phyloP scores from a whole-genome alignment of 1,139 yeast species.

The Magnusiomyces sp. region DNA sequence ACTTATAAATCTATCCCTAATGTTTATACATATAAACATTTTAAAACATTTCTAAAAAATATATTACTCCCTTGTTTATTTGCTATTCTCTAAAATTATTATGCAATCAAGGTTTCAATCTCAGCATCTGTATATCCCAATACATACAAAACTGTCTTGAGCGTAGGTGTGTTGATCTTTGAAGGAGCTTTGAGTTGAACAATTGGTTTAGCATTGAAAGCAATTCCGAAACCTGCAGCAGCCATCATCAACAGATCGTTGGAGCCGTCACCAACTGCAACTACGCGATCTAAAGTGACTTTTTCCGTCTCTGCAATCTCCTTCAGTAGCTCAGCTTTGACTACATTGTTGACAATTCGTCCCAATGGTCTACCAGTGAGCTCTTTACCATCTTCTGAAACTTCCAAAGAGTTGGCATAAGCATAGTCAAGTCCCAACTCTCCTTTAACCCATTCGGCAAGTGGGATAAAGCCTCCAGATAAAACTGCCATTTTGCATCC shows the following conservation, averaged over 20 bases:
- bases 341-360: conserved; percentile 74
- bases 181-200: conserved; percentile 79
- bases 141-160: conserved; percentile 69
- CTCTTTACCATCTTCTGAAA: conserved; percentile 36
- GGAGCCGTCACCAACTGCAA: conserved; percentile 97
- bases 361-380: conserved; percentile 57
- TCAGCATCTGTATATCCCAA: conserved; percentile 66
- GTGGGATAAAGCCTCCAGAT: conserved; percentile 90
- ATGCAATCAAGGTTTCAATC: conserved; percentile 2
- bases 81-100: not conserved
- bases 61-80: too few species aligned
- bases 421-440: conserved; percentile 76
- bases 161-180: conserved; percentile 59
- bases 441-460: conserved; percentile 67
- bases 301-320: conserved; percentile 58
- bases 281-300: conserved; percentile 44
- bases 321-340: conserved; percentile 65
- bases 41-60: too few species aligned
- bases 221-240: conserved; percentile 87
- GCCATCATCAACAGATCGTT: conserved; percentile 92
- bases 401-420: conserved; percentile 63
- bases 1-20: too few species aligned
- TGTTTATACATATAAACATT: too few species aligned
- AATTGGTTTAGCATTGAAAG: conserved; percentile 94
- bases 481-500: conserved; percentile 78